Percentiles rank a stretch among this genome's conserved stretches.
Evolutionary conservation across 2,329 filamentous ascomycete genomes (phyloP).

Genomic region (Claviceps fusiformis): DNA sequence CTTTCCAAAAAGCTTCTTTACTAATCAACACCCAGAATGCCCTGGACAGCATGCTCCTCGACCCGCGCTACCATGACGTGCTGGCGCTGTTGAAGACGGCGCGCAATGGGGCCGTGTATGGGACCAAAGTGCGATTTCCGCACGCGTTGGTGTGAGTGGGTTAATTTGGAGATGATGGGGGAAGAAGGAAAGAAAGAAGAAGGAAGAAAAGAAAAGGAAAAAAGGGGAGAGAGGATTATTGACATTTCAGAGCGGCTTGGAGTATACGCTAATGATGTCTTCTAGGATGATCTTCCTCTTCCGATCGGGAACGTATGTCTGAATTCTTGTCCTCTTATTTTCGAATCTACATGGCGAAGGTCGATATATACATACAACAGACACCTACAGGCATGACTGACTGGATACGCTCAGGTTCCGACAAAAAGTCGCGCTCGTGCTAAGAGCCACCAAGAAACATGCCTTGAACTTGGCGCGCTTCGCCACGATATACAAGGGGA

Average conservation of each 20-base stretch:
- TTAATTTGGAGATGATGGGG: no score
- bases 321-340: no score
- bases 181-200: background rate
- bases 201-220: background rate
- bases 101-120: constrained; percentile 94
- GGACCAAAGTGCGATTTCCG: constrained; percentile 93
- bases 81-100: constrained; percentile 82
- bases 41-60: constrained; percentile 63
- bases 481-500: constrained; percentile 76
- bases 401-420: constrained; percentile 35
- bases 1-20: no score
- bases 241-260: background rate
- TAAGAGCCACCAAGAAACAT: constrained; percentile 79
- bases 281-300: constrained; percentile 89
- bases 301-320: constrained; percentile 66
- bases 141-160: constrained; percentile 70
- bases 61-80: constrained; percentile 74
- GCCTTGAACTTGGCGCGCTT: constrained; percentile 86
- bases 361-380: no score
- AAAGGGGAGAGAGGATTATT: no score
- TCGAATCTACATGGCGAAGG: no score
- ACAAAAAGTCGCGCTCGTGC: constrained; percentile 64
- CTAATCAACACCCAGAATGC: constrained; percentile 19
- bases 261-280: background rate
- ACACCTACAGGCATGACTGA: no score